phyloP scores from a whole-genome alignment of 345 rosid species.

The Citrus hindsii region DNA sequence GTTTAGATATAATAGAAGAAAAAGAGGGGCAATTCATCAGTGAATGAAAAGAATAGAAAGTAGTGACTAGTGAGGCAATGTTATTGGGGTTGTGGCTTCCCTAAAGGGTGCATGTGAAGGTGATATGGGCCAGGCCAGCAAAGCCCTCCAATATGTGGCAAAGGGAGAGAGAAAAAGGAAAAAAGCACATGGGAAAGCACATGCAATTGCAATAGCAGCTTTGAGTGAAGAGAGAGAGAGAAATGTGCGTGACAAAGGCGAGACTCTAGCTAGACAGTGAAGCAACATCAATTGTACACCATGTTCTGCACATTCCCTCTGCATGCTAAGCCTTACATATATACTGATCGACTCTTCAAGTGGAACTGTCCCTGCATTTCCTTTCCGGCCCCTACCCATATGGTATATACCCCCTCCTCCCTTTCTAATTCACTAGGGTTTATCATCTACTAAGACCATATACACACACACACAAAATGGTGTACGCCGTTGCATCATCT shows the following conservation, averaged over 20 bases:
- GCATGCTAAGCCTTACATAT: constrained; percentile 20
- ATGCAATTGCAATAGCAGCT: constrained; percentile 4
- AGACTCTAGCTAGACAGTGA: constrained; percentile 36
- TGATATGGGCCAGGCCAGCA: constrained; percentile 64
- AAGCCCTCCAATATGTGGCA: constrained; percentile 13
- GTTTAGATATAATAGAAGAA: not conserved
- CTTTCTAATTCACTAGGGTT: too few species aligned
- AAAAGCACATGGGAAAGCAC: constrained; percentile 36
- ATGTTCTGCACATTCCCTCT: constrained; percentile 67
- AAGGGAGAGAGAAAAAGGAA: not conserved
- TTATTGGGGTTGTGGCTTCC: constrained; percentile 20
- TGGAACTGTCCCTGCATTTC: not conserved
- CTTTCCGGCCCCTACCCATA: too few species aligned
- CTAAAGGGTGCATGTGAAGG: constrained; percentile 60
- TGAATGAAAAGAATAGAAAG: not conserved
- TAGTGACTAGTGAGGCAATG: not conserved
- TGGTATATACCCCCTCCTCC: too few species aligned
- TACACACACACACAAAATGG: too few species aligned
- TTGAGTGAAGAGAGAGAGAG: not conserved
- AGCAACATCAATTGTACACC: constrained; percentile 46
- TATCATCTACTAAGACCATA: too few species aligned
- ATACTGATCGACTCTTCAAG: not conserved
- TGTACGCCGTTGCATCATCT: too few species aligned
- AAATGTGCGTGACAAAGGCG: not conserved
- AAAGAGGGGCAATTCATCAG: constrained; percentile 6